Percentiles rank a stretch among this genome's conserved stretches.
phyloP scores from a whole-genome alignment of 1,139 yeast genomes.

The Blastobotrys elegans region DNA sequence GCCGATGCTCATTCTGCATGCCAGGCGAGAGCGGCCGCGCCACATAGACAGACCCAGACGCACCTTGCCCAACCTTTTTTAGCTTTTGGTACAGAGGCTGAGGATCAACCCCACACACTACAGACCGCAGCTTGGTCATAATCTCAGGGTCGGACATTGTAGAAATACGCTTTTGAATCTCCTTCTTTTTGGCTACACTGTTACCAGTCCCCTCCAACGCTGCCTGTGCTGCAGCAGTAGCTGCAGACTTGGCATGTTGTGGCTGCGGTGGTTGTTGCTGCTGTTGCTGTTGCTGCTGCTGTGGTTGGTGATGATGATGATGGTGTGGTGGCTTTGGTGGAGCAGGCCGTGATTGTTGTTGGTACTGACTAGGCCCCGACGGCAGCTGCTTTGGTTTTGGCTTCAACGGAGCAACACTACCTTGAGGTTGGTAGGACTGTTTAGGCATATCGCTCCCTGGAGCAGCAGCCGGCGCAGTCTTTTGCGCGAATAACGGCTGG shows the following conservation, averaged over 20 bases:
- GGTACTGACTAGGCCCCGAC: slow-evolving; percentile 3
- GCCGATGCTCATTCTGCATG: slow-evolving; percentile 23
- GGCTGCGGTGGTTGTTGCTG: slow-evolving; percentile 24
- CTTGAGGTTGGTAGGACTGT: slow-evolving; percentile 9
- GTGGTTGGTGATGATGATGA: slow-evolving; percentile 16
- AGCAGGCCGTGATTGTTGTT: slow-evolving; percentile 14
- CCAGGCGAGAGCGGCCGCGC: slow-evolving; percentile 57
- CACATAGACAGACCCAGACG: slow-evolving; percentile 90
- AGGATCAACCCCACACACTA: slow-evolving; percentile 81
- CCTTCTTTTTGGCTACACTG: slow-evolving; percentile 15
- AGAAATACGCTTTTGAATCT: slow-evolving; percentile 53
- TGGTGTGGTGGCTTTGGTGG: slow-evolving; percentile 22
- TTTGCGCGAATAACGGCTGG: slow-evolving; percentile 11
- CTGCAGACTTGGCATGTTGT: slow-evolving; percentile 30
- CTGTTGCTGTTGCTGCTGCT: slow-evolving; percentile 12
- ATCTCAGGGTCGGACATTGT: slow-evolving; percentile 83
- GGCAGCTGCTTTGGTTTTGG: slow-evolving; percentile 16
- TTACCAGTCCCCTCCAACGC: slow-evolving; percentile 25
- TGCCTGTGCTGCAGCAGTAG: slow-evolving; percentile 32
- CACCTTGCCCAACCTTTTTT: slow-evolving; percentile 99
- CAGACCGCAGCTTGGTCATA: slow-evolving; percentile 75
- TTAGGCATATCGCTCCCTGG: slow-evolving; percentile 4
- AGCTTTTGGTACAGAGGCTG: slow-evolving; percentile 77
- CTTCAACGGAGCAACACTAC: slow-evolving; percentile 13
- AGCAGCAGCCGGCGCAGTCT: neutral